Percentiles rank a stretch among this genome's conserved stretches.
Conservation (phyloP, 306 rosid genomes). For the Hylodesmum podocarpum region DNA sequence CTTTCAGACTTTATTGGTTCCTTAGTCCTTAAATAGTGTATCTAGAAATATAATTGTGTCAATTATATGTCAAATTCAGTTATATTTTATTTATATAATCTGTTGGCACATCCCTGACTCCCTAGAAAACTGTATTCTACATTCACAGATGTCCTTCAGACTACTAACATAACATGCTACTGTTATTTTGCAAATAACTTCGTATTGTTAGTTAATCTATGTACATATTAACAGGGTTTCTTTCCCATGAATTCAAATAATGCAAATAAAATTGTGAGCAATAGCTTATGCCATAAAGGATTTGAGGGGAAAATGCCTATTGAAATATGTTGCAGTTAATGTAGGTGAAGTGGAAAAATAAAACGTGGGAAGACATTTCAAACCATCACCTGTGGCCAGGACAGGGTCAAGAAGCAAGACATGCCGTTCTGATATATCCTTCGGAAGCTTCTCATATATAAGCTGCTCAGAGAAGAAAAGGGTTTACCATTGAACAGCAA, state of each 20-base stretch:
- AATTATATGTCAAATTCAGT: background rate
- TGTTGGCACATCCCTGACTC: background rate
- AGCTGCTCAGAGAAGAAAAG: constrained; percentile 60
- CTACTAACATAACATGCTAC: constrained; percentile 1
- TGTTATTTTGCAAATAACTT: background rate
- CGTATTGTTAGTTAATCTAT: background rate
- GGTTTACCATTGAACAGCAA: constrained; percentile 25
- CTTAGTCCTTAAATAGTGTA: background rate
- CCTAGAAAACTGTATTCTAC: background rate
- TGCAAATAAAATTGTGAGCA: background rate
- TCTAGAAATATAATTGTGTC: background rate
- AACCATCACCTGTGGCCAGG: constrained; percentile 84
- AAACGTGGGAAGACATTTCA: constrained; percentile 19
- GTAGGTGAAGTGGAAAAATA: background rate
- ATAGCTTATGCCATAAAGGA: background rate
- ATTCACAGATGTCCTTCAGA: background rate
- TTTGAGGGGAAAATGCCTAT: constrained; percentile 6
- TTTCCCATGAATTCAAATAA: constrained; percentile 14
- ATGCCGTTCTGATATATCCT: constrained; percentile 95
- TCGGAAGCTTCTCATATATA: constrained; percentile 95
- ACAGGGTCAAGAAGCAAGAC: constrained; percentile 98
- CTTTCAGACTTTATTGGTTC: constrained; percentile 13
- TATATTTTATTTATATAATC: background rate
- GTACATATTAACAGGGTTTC: background rate
- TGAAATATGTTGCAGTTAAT: background rate